Conservation (phyloP, 2,329 filamentous ascomycete genomes). For the Ceratocystis harringtonii region DNA sequence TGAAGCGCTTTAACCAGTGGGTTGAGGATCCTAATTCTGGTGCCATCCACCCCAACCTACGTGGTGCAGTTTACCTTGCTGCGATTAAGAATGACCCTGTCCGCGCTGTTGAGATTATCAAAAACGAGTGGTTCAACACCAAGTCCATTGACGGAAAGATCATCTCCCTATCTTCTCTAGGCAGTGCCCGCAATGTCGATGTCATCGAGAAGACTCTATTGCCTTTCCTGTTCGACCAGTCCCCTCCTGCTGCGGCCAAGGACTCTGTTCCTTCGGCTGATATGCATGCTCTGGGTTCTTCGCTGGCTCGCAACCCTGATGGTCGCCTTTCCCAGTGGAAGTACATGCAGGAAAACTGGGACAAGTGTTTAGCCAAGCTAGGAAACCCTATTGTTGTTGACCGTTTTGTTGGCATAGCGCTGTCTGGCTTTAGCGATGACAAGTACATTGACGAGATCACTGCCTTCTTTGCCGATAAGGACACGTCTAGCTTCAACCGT, state of each 20-base stretch:
- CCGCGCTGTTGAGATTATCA: constrained; percentile 55
- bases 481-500: constrained; percentile 73
- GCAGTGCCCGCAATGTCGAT: constrained; percentile 51
- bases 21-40: constrained; percentile 49
- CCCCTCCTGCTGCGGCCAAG: constrained; percentile 33
- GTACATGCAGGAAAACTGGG: constrained; percentile 76
- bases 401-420: constrained; percentile 63
- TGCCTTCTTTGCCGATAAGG: constrained; percentile 71
- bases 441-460: constrained; percentile 61
- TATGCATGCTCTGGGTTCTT: constrained; percentile 64
- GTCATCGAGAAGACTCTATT: constrained; percentile 52
- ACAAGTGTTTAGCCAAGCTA: constrained; percentile 53
- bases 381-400: constrained; percentile 79
- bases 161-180: constrained; percentile 62
- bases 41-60: constrained; percentile 68
- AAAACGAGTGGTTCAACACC: constrained; percentile 70
- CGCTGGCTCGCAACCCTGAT: constrained; percentile 56
- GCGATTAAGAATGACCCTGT: constrained; percentile 56
- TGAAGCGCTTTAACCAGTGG: constrained; percentile 69
- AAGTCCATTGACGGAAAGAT: constrained; percentile 85
- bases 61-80: constrained; percentile 64
- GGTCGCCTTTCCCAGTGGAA: constrained; percentile 68
- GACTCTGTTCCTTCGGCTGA: constrained; percentile 70
- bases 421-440: constrained; percentile 63
- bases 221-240: constrained; percentile 62